Evolutionary conservation across 2,329 filamentous ascomycete species (phyloP), one percentile per base, ranked within the genome.

Genomic region (Chrysoporthe deuterocubensis): DNA sequence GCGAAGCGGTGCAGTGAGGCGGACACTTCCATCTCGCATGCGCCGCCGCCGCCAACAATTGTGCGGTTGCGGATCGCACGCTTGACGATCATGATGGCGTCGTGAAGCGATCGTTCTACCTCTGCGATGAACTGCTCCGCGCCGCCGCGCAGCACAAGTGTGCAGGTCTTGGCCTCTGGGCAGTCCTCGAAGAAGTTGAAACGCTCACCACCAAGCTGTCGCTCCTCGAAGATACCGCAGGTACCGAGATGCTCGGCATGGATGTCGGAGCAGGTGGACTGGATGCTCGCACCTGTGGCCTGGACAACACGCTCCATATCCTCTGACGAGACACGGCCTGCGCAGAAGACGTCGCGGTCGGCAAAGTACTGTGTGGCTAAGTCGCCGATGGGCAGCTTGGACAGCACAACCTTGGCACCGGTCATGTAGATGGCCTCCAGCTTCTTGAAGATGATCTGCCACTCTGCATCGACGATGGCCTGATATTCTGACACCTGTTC

Each of bases 1-100:
- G 96, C 96, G 76, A 92, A 97, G 74, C 88, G 87, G 84, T 97
- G 94, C 71, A 99, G 88, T 82, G 97, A 96, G 50, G 94, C 92
- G 7, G 94, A 97, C 64, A 98, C 81, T 80, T 98, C 96, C 95
- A 99, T 98, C 85, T 99, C 96, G 75, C 87, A 90, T 21, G 96
- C 95, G 78, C 96, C 96, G 74, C 96, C 96, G 75, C 96, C 96
- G 58, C 94, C 96, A 37, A 99, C 96, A 72, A 99, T 97, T 77
- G 89, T 92, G 77, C 91, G 91, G 85, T 98, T 97, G 84, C 93
- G 93, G 81, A 98, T 93, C 40, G 96, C 93, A 70, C 96, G 94
- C 89, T 98, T 98, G 77, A 99, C 96, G 76, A 99, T 97, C 96
- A 99, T 99, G 81, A 99, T 98, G 74, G 96, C 96, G 76, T 99